These are phyloP conservation scores for Paraphysoderma sedebokerense DNA, from an alignment of 371 early-diverging fungal species.

Conservation along the genomic window DNA sequence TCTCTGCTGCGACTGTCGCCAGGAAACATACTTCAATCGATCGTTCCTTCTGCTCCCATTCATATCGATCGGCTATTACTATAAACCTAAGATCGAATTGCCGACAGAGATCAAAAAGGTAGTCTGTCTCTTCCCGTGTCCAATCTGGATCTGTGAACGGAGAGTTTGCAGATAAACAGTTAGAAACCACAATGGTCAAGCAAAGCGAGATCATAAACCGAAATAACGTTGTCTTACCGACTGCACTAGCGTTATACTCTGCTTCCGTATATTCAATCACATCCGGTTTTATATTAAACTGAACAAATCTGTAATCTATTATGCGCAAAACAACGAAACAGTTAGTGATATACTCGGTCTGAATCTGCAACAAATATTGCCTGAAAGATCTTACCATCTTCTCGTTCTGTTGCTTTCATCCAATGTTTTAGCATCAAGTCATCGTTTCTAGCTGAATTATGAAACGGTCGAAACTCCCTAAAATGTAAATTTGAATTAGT, in stretches of 20 bases:
- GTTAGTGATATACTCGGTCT: constrained; percentile 8
- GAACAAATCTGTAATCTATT: constrained; percentile 39
- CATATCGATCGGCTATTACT: constrained; percentile 68
- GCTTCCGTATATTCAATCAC: constrained; percentile 44
- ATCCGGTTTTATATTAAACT: constrained; percentile 42
- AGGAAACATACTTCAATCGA: constrained; percentile 15
- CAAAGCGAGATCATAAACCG: no score
- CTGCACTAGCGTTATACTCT: constrained; percentile 42
- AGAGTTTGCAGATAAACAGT: not conserved
- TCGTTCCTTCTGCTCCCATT: constrained; percentile 9
- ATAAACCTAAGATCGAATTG: constrained; percentile 64
- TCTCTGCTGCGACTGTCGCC: constrained; percentile 17
- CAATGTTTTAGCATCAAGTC: constrained; percentile 53
- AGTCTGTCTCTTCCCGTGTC: constrained; percentile 70
- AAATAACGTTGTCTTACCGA: constrained; percentile 5
- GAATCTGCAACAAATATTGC: constrained; percentile 3
- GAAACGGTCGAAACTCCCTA: constrained; percentile 57
- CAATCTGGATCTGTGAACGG: constrained; percentile 42
- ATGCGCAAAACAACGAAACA: not conserved
- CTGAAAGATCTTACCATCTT: constrained; percentile 9
- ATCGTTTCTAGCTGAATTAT: constrained; percentile 59
- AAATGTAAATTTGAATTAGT: no score
- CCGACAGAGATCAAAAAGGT: constrained; percentile 54
- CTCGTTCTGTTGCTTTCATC: constrained; percentile 39
- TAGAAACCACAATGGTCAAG: no score